Conservation (phyloP, 2,329 filamentous ascomycete species). For the Ophiosphaerella korrae region DNA sequence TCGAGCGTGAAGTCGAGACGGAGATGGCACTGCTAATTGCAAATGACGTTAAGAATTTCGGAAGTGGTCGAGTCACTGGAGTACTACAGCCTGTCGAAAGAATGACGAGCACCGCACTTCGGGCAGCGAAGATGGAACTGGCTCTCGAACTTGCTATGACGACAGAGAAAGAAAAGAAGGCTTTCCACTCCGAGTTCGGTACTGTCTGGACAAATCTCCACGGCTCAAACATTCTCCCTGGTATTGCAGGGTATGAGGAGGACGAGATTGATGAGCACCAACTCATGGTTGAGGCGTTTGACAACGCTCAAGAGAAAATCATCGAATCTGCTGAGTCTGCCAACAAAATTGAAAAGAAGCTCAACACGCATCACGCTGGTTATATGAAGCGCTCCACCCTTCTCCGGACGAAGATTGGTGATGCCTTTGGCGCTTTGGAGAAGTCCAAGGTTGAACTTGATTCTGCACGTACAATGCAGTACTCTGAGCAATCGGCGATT, state of each 20-base stretch:
- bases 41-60: conserved; percentile 79
- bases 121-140: conserved; percentile 77
- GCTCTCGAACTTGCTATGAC: conserved; percentile 66
- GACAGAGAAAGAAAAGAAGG: conserved; percentile 56
- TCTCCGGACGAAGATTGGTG: conserved; percentile 77
- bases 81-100: conserved; percentile 63
- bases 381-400: conserved; percentile 86
- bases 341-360: conserved; percentile 91
- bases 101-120: conserved; percentile 73
- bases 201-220: conserved; percentile 58
- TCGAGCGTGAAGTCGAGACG: conserved; percentile 71
- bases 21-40: conserved; percentile 83
- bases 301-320: conserved; percentile 75
- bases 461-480: conserved; percentile 74
- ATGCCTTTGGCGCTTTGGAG: conserved; percentile 74
- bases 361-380: conserved; percentile 83
- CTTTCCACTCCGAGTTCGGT: conserved; percentile 51
- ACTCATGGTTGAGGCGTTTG: conserved; percentile 73
- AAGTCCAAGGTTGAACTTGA: conserved; percentile 74
- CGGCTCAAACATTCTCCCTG: conserved; percentile 64
- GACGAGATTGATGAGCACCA: conserved; percentile 73
- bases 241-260: conserved; percentile 78
- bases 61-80: conserved; percentile 68
- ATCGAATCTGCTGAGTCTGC: conserved; percentile 76
- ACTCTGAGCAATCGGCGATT: conserved; percentile 80